Evolutionary conservation across 1,139 yeast genomes (phyloP).

Genomic region (Taphrina deformans): DNA sequence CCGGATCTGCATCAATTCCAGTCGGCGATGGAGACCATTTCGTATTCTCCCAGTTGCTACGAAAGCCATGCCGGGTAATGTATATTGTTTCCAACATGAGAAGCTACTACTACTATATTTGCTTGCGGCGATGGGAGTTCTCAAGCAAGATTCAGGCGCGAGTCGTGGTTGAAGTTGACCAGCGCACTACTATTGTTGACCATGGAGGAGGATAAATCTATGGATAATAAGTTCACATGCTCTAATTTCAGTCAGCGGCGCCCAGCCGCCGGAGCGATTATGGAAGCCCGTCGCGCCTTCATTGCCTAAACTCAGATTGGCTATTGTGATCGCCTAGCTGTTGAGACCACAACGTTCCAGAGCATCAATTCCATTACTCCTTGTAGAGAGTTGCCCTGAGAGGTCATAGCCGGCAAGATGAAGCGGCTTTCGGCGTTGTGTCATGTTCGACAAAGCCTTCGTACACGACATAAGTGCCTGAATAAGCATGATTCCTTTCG

Average conservation of each 20-base stretch:
- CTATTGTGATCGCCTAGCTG: too few relatives aligned
- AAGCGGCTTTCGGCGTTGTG: not conserved
- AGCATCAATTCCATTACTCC: too few relatives aligned
- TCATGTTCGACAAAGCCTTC: not conserved
- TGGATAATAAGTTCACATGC: not conserved
- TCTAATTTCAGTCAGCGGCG: not conserved
- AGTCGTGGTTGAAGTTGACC: too few relatives aligned
- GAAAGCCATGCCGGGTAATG: slow-evolving; percentile 61
- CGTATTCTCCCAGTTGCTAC: slow-evolving; percentile 67
- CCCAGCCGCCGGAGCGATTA: not conserved
- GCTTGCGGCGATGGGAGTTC: not conserved
- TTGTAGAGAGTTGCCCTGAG: too few relatives aligned
- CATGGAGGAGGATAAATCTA: not conserved
- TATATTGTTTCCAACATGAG: slow-evolving; percentile 28
- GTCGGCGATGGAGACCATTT: slow-evolving; percentile 50
- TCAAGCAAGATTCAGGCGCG: too few relatives aligned
- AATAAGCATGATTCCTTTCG: not conserved
- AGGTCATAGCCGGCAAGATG: too few relatives aligned
- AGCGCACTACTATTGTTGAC: too few relatives aligned
- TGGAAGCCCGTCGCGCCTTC: not conserved
- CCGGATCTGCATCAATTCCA: slow-evolving; percentile 79
- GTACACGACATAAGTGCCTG: not conserved
- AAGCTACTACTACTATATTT: not conserved
- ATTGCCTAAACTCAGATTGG: not conserved
- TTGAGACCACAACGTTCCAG: too few relatives aligned